A percentile compares a stretch with the other conserved stretches of the same genome.
Conservation (phyloP, 441 rosid species). For the Aquilaria agallochum region DNA sequence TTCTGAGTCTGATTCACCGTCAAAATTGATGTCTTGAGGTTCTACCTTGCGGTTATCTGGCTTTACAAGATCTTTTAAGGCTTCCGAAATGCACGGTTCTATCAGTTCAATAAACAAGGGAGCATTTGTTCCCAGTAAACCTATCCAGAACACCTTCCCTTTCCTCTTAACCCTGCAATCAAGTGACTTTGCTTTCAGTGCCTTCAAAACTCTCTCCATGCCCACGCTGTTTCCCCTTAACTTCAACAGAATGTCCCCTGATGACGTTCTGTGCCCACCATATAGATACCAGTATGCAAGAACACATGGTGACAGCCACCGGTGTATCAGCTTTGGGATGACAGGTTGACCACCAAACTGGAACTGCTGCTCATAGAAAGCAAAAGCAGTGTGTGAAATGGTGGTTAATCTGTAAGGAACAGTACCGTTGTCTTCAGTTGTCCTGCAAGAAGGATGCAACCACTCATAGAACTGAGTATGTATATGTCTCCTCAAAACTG, state of each 20-base stretch:
- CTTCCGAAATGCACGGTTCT: slow-evolving; percentile 55
- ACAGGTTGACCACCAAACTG: slow-evolving; percentile 50
- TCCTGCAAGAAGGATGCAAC: slow-evolving; percentile 56
- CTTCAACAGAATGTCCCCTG: slow-evolving; percentile 65
- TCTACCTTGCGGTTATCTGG: slow-evolving; percentile 22
- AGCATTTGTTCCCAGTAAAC: slow-evolving; percentile 64
- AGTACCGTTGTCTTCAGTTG: slow-evolving; percentile 24
- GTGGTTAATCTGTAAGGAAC: slow-evolving; percentile 48
- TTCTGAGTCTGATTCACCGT: slow-evolving; percentile 33
- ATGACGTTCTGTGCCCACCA: slow-evolving; percentile 54
- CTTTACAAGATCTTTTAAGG: slow-evolving; percentile 36
- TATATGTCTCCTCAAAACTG: slow-evolving; percentile 51
- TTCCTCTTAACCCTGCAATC: slow-evolving; percentile 72
- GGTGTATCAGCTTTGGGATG: slow-evolving; percentile 82
- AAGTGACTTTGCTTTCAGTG: slow-evolving; percentile 50
- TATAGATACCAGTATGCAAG: slow-evolving; percentile 92
- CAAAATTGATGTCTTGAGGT: slow-evolving; percentile 31
- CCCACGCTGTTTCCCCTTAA: slow-evolving; percentile 65
- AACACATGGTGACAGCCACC: slow-evolving; percentile 75
- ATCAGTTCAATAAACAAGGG: slow-evolving; percentile 62
- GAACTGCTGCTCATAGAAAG: slow-evolving; percentile 79
- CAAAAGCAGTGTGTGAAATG: slow-evolving; percentile 50
- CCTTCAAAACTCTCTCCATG: slow-evolving; percentile 48
- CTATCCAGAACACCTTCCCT: slow-evolving; percentile 77
- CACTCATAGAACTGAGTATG: slow-evolving; percentile 67